Base-by-base conservation (phyloP, 139 green algal species). In the Coelastrella sp. region DNA sequence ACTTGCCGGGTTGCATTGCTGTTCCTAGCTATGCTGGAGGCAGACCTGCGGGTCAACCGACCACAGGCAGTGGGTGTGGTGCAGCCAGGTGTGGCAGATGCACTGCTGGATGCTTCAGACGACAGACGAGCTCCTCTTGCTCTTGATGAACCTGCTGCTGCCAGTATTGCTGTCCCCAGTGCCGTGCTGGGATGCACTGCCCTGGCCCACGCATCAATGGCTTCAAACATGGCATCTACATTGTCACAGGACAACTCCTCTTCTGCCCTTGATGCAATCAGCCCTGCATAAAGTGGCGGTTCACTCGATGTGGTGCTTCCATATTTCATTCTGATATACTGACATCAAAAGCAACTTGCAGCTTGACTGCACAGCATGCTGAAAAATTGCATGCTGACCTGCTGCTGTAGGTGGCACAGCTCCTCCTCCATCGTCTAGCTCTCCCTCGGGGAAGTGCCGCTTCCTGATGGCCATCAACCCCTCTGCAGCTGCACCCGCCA, bases 401-500 rank as follows among this genome's bases (percentile, higher is more conserved):
- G 93, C 94, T 74, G 91, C 87, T n/a, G 93, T 85, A 6, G 94
- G 94, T 0, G 93, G 93, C 0, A 94, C 78, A 17, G 93, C 93
- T 12, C 93, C 93, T 6, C 94, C 94, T 0, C 93, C 93, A 66
- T 96, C 93, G 49, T 95, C 94, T 24, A 96, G 92, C 93, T 96
- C 94, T 19, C 94, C 94, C 56, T 91, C 76, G 59, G 93, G 92
- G 72, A 96, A 96, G 87, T 93, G 87, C 22, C 78, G 59, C 59
- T 49, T 65, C 58, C 94, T 91, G 85, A 95, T 95, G 59, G 84
- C 35, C 35, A 89, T 78, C 22, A 95, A 90, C 0, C 75, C 91
- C 73, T 95, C 92, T 15, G 93, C 92, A 73, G 94, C 94, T 22
- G 93, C 93, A 7, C 93, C 94, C 63, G 94, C 92, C 91, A 96